Evolutionary conservation across 345 rosid genomes (phyloP), one percentile per base, ranked within the genome.

Genomic region (Nephelium lappaceum): DNA sequence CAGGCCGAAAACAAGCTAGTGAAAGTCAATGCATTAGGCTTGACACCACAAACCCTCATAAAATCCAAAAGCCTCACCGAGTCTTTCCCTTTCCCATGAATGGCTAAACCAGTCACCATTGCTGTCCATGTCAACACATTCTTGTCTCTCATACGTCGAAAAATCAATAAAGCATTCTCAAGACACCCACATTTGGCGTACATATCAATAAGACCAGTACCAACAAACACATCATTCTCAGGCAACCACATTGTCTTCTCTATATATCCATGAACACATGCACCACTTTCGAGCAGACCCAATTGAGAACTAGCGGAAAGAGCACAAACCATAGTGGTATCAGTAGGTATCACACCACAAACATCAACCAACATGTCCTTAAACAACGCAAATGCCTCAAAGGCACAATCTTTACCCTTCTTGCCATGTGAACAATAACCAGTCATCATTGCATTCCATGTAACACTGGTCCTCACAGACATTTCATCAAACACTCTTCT

Each of bases 71-170:
- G 86, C 57, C 81, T 79, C 38, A 85, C 49, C 36, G 89, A 85
- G 78, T 88, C 86, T 47, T 77, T 51, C 38, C 92, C 93, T 80
- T 77, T 88, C n/a, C 92, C 91, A 66, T 90, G 90, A 81, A 87
- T 69, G 60, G 96, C 96, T 45, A 89, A 68, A 41, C 92, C 92
- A 12, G 90, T 84, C 4, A 83, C 90, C 89, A 87, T 78, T 42
- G 96, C 88, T 16, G 89, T 89, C 93, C 96, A 91, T 21, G 93
- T 90, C 71, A 87, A 83, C 12, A 86, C 88, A 81, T 87, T 89
- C 79, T 82, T 90, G 19, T 72, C 81, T 71, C 74, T 83, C 93
- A 89, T 90, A 71, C 41, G 71, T 43, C 53, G 63, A 73, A 92
- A 92, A 9, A 83, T 74, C 0, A 63, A 71, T 25, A 76, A 42